These are phyloP conservation scores for Vitellaria paradoxa DNA, from an alignment of 179 eudicot species.

Conservation along the genomic window DNA sequence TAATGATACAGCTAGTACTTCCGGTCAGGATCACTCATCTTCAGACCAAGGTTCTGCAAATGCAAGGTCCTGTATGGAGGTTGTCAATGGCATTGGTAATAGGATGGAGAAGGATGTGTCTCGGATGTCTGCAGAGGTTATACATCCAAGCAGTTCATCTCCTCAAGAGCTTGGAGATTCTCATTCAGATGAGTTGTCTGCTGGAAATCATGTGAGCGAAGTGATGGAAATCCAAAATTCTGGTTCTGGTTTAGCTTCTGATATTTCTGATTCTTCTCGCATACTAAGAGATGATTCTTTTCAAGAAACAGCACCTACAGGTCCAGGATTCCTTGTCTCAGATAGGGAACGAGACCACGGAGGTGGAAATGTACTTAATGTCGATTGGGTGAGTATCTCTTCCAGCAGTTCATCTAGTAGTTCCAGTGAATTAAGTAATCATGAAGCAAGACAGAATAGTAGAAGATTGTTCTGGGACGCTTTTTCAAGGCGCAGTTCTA, in stretches of 20 bases:
- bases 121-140: conserved; percentile 23
- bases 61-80: conserved; percentile 19
- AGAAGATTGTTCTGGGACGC: conserved; percentile 74
- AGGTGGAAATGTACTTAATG: conserved; percentile 46
- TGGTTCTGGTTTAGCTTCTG: conserved; percentile 30
- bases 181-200: conserved; percentile 21
- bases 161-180: conserved; percentile 26
- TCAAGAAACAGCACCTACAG: conserved; percentile 37
- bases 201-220: conserved; percentile 34
- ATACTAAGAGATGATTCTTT: conserved; percentile 30
- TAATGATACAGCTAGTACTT: conserved; percentile 31
- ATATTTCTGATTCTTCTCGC: conserved; percentile 32
- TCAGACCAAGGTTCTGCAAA: conserved; percentile 21
- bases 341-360: conserved; percentile 36
- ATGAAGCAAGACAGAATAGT: conserved; percentile 56
- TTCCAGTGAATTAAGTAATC: conserved; percentile 42
- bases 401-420: conserved; percentile 44
- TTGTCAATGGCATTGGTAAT: conserved; percentile 21
- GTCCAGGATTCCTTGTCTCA: conserved; percentile 38
- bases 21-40: conserved; percentile 27
- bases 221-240: conserved; percentile 18
- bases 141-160: conserved; percentile 18
- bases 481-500: conserved; percentile 60
- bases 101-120: conserved; percentile 20
- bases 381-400: conserved; percentile 54